Percentiles rank a stretch among this genome's conserved stretches.
Conservation (phyloP, 768 basidiomycete species). For the Termitomyces sp. region DNA sequence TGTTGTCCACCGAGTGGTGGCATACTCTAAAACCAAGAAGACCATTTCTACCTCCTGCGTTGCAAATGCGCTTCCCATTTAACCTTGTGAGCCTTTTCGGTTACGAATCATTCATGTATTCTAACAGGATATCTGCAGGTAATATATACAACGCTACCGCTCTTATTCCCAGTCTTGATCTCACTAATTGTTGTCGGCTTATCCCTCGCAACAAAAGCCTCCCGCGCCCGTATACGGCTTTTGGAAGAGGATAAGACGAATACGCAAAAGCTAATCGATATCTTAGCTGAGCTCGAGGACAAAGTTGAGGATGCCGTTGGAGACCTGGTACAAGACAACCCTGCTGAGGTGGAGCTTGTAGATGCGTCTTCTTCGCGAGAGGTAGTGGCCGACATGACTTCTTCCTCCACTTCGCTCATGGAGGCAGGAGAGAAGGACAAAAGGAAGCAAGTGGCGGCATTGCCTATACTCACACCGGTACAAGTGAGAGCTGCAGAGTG, state of each 20-base stretch:
- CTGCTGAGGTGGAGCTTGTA: constrained; percentile 15
- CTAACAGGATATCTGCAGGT: constrained; percentile 28
- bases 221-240: constrained; percentile 56
- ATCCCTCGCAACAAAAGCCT: constrained; percentile 48
- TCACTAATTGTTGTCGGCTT: constrained; percentile 52
- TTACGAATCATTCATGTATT: not conserved
- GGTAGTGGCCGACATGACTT: not conserved
- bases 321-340: constrained; percentile 46
- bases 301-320: constrained; percentile 56
- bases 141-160: constrained; percentile 49
- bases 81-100: constrained; percentile 51
- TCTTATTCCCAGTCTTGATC: constrained; percentile 58
- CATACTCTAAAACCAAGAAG: constrained; percentile 28
- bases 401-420: not conserved
- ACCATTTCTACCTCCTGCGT: constrained; percentile 50
- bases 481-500: constrained; percentile 53
- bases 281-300: constrained; percentile 53
- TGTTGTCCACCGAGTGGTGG: constrained; percentile 42
- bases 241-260: constrained; percentile 53
- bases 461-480: constrained; percentile 44
- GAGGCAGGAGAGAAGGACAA: not conserved
- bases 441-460: constrained; percentile 16
- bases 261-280: constrained; percentile 45
- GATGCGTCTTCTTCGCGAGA: not conserved
- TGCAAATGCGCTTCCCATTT: constrained; percentile 58